Evolutionary conservation across 1,284 basidiomycete genomes (phyloP).

Genomic region (Ceratobasidium theobromae): DNA sequence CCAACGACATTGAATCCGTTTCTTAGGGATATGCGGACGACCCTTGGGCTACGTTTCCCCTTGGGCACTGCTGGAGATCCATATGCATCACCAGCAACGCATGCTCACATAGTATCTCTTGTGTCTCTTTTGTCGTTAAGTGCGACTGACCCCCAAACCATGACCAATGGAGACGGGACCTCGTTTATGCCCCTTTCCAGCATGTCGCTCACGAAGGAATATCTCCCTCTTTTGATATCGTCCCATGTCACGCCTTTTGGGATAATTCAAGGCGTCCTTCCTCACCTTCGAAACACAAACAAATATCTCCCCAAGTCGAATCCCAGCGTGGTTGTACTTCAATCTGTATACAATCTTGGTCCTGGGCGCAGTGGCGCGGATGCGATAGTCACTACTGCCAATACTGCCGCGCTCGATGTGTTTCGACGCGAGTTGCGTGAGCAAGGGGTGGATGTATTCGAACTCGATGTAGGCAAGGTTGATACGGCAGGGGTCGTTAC

Average conservation of each 20-base stretch:
- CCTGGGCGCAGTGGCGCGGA: conserved; percentile 63
- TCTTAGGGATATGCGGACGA: conserved; percentile 72
- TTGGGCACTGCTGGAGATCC: conserved; percentile 75
- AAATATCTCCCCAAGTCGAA: conserved; percentile 53
- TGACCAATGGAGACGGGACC: not conserved
- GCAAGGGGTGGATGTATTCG: conserved; percentile 37
- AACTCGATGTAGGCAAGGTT: conserved; percentile 24
- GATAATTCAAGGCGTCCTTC: conserved; percentile 71
- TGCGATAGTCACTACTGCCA: conserved; percentile 69
- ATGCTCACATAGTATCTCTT: conserved; percentile 30
- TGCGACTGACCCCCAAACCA: not conserved
- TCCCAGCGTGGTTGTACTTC: conserved; percentile 47
- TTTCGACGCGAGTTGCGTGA: conserved; percentile 64
- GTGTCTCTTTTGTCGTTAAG: conserved; percentile 35
- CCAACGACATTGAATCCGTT: conserved; percentile 69
- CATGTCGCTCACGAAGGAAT: conserved; percentile 60
- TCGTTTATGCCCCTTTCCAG: conserved; percentile 40
- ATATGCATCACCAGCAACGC: conserved; percentile 52
- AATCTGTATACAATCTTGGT: conserved; percentile 60
- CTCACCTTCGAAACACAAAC: conserved; percentile 56
- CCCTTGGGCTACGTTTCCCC: conserved; percentile 79
- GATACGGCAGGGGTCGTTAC: conserved; percentile 16
- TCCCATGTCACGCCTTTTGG: conserved; percentile 74
- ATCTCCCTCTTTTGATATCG: conserved; percentile 65
- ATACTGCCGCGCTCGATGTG: conserved; percentile 68